These are phyloP conservation scores for Penicillium paradoxum DNA, from an alignment of 495 filamentous ascomycete species.

Conservation along the genomic window DNA sequence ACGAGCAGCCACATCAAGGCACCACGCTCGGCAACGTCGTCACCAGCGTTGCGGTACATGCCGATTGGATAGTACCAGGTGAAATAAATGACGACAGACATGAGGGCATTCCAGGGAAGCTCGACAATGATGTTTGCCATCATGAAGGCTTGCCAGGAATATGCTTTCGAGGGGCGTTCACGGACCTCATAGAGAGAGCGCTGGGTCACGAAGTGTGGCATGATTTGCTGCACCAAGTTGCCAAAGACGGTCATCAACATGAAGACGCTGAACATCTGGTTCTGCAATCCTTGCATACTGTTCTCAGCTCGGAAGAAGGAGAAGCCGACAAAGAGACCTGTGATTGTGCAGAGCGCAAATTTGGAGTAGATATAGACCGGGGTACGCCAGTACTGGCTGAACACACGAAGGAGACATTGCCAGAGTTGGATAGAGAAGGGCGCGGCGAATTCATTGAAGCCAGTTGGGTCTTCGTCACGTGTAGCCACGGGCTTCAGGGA, in stretches of 20 bases:
- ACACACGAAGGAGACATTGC: conserved; percentile 48
- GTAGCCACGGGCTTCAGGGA: conserved; percentile 39
- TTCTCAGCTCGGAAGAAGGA: conserved; percentile 77
- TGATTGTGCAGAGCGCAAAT: conserved; percentile 46
- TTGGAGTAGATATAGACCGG: conserved; percentile 59
- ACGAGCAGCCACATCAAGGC: conserved; percentile 57
- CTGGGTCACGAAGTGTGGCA: conserved; percentile 65
- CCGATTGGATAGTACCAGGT: conserved; percentile 70
- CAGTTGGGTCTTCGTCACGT: conserved; percentile 23
- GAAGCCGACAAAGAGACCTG: conserved; percentile 80
- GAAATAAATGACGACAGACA: conserved; percentile 56
- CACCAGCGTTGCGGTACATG: conserved; percentile 50
- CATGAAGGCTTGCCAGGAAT: conserved; percentile 72
- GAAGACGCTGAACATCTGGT: conserved; percentile 89
- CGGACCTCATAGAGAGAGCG: conserved; percentile 68
- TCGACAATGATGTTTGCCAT: conserved; percentile 66
- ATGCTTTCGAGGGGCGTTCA: conserved; percentile 66
- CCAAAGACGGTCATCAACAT: conserved; percentile 80
- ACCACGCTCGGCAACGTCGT: conserved; percentile 47
- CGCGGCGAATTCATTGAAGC: conserved; percentile 49
- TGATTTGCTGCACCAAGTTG: conserved; percentile 73
- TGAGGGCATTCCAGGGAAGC: conserved; percentile 67
- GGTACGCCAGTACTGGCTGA: conserved; percentile 57
- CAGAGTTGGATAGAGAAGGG: conserved; percentile 49
- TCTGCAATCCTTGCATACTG: conserved; percentile 76